A percentile compares a stretch with the other conserved stretches of the same genome.
These are phyloP conservation scores for Epichloe sibirici DNA, from an alignment of 2,329 filamentous ascomycete genomes.

Conservation along the genomic window DNA sequence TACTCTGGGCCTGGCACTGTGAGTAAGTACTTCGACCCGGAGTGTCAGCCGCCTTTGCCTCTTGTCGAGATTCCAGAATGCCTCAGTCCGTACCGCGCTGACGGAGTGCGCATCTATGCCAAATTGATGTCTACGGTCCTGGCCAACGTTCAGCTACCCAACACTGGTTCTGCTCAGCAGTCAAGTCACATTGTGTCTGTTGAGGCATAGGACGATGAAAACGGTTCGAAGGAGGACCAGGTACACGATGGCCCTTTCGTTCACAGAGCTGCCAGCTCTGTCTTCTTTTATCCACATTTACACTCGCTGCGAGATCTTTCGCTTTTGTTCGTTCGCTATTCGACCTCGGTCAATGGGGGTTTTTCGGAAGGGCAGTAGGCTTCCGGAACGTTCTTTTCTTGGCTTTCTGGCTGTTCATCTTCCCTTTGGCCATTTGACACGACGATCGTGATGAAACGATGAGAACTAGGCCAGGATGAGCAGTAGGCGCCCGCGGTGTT, in stretches of 20 bases:
- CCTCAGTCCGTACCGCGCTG: conserved; percentile 41
- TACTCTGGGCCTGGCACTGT: conserved; percentile 44
- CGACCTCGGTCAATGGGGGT: not conserved
- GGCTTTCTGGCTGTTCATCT: not conserved
- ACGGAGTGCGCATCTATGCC: conserved; percentile 46
- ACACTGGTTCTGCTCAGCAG: conserved; percentile 14
- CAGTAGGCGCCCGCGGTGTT: conserved; percentile 3
- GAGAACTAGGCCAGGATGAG: conserved; percentile 2
- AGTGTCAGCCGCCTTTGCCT: conserved; percentile 42
- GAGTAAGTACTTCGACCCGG: conserved; percentile 46
- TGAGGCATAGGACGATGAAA: conserved; percentile 10
- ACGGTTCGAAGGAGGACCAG: not conserved
- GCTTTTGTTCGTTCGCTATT: not conserved
- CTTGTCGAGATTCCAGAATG: conserved; percentile 45
- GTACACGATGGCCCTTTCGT: not conserved
- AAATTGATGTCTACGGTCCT: conserved; percentile 2
- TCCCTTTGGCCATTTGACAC: not conserved
- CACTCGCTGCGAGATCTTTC: not conserved
- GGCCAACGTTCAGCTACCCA: conserved; percentile 15
- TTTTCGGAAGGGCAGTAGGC: conserved; percentile 15
- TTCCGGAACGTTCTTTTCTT: conserved; percentile 6
- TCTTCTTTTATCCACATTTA: not conserved
- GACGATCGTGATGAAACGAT: not conserved
- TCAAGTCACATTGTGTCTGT: conserved; percentile 12
- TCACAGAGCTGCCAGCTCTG: not conserved